phyloP scores from a whole-genome alignment of 2,329 filamentous ascomycete species.

The Penicillium sclerotiorum region DNA sequence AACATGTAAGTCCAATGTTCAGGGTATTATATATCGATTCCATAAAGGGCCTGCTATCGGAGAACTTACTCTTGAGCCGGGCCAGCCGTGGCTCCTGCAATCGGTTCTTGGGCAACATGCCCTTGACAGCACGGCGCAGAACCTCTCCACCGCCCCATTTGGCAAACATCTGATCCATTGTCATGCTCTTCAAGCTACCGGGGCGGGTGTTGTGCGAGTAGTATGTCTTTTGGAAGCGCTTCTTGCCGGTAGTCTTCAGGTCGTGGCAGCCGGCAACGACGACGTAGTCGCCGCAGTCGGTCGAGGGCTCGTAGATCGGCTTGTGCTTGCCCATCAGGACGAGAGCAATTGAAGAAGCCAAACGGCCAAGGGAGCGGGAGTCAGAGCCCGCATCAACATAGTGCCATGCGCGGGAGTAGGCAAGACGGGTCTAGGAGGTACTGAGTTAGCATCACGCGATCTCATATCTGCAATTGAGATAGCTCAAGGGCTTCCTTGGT shows the following conservation, averaged over 20 bases:
- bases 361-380: slow-evolving; percentile 80
- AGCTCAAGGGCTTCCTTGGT: background rate
- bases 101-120: slow-evolving; percentile 97
- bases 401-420: slow-evolving; percentile 97
- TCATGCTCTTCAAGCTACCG: slow-evolving; percentile 82
- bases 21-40: too few species aligned
- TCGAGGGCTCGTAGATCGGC: slow-evolving; percentile 94
- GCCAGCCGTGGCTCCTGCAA: slow-evolving; percentile 84
- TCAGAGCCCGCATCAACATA: slow-evolving; percentile 73
- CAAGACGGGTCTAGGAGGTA: slow-evolving; percentile 76
- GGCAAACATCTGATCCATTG: slow-evolving; percentile 91
- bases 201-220: slow-evolving; percentile 92
- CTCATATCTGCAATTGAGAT: background rate
- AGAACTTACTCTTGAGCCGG: slow-evolving; percentile 72
- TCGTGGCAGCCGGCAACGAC: slow-evolving; percentile 88
- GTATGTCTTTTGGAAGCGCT: slow-evolving; percentile 92
- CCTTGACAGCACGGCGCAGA: slow-evolving; percentile 84
- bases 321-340: slow-evolving; percentile 99
- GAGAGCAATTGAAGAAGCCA: slow-evolving; percentile 83
- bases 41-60: too few species aligned
- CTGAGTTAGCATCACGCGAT: slow-evolving; percentile 4
- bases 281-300: slow-evolving; percentile 98
- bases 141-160: slow-evolving; percentile 95
- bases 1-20: too few species aligned
- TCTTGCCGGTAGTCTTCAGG: slow-evolving; percentile 85